Percentiles rank a stretch among this genome's conserved stretches.
Evolutionary conservation across 75 land plant species (phyloP).

Genomic region (Selaginella tamariscina): DNA sequence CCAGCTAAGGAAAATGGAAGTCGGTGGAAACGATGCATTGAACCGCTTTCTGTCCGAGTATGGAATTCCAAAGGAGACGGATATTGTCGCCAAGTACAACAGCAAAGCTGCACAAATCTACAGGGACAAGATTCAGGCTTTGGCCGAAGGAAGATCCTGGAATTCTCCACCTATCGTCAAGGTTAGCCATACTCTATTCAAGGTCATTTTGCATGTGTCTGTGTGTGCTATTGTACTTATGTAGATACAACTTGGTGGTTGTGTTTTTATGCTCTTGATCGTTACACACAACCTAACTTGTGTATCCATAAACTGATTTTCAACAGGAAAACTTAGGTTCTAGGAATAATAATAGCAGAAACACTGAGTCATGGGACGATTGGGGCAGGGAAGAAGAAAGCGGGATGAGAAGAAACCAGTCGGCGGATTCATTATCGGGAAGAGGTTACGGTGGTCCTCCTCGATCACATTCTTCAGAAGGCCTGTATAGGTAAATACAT

Average conservation of each 20-base stretch:
- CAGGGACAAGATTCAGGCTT: conserved; percentile 69
- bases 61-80: conserved; percentile 81
- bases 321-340: too few relatives aligned
- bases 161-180: conserved; percentile 64
- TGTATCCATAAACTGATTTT: not conserved
- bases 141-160: conserved; percentile 87
- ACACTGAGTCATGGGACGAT: too few relatives aligned
- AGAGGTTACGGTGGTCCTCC: conserved; percentile 24
- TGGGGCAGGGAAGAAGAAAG: conserved; percentile 47
- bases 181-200: conserved; percentile 21
- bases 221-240: too few relatives aligned
- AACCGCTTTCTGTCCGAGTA: conserved; percentile 60
- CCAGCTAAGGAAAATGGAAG: conserved; percentile 95
- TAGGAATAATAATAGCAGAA: too few relatives aligned
- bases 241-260: too few relatives aligned
- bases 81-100: conserved; percentile 80
- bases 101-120: conserved; percentile 67
- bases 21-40: conserved; percentile 75
- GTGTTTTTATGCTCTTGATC: too few relatives aligned
- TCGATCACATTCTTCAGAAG: conserved; percentile 58
- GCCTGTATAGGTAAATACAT: too few relatives aligned
- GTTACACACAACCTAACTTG: too few relatives aligned
- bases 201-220: too few relatives aligned
- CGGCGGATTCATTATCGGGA: conserved; percentile 40
- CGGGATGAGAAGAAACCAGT: conserved; percentile 71